These are phyloP conservation scores for Hirschfeldia incana DNA, from an alignment of 345 rosid species.

Conservation along the genomic window DNA sequence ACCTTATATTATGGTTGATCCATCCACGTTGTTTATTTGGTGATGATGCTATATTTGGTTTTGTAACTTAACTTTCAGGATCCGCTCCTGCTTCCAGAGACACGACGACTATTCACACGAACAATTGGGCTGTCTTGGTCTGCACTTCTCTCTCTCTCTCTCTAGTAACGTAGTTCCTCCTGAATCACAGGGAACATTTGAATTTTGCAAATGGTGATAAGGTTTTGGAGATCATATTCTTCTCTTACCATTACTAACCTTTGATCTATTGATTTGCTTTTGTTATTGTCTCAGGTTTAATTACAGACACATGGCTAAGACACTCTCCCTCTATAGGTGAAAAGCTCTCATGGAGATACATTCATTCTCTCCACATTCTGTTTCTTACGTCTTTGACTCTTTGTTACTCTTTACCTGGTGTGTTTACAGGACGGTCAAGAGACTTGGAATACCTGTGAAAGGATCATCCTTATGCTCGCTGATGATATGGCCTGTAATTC, in stretches of 20 bases:
- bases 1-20: neutral
- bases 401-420: conserved; percentile 5
- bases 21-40: neutral
- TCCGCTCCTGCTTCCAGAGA: too few relatives aligned
- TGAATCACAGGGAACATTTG: too few relatives aligned
- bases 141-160: too few relatives aligned
- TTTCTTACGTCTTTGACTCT: neutral
- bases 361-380: neutral
- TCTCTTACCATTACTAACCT: too few relatives aligned
- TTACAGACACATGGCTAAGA: conserved; percentile 96
- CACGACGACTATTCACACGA: too few relatives aligned
- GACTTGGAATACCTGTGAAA: conserved; percentile 94
- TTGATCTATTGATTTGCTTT: neutral
- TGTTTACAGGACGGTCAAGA: conserved; percentile 82
- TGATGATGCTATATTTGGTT: neutral
- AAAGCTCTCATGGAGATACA: neutral
- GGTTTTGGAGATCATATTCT: too few relatives aligned
- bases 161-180: too few relatives aligned
- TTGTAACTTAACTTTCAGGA: neutral
- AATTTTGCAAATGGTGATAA: too few relatives aligned
- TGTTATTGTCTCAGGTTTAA: conserved; percentile 71
- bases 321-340: conserved; percentile 89
- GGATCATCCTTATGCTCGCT: conserved; percentile 94
- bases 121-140: too few relatives aligned
- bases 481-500: conserved; percentile 99